These are phyloP conservation scores for Colletotrichum salicis DNA, from an alignment of 2,329 filamentous ascomycete species.

Conservation along the genomic window DNA sequence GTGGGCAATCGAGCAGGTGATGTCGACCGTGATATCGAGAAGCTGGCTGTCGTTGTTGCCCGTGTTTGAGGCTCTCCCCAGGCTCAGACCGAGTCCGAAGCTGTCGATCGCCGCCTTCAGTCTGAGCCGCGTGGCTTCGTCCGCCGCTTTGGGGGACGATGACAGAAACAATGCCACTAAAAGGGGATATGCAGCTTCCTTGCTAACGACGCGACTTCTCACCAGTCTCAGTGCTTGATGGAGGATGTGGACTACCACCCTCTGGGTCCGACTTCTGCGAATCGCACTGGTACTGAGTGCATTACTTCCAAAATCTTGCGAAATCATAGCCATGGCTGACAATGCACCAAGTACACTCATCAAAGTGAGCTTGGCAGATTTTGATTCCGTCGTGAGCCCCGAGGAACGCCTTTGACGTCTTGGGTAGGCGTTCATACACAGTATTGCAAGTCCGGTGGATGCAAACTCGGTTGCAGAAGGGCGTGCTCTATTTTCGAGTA, in stretches of 20 bases:
- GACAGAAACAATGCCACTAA: slow-evolving; percentile 26
- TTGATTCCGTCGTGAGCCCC: neutral
- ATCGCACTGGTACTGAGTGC: neutral
- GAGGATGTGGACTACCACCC: slow-evolving; percentile 15
- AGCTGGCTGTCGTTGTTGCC: slow-evolving; percentile 33
- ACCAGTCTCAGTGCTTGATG: slow-evolving; percentile 22
- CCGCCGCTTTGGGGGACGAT: neutral
- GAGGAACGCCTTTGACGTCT: neutral
- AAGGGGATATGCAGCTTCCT: slow-evolving; percentile 16
- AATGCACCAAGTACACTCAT: slow-evolving; percentile 45
- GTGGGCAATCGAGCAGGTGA: slow-evolving; percentile 59
- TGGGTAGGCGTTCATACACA: slow-evolving; percentile 1
- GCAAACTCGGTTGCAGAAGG: slow-evolving; percentile 16
- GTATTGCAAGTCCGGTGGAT: slow-evolving; percentile 10
- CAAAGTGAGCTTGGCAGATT: slow-evolving; percentile 34
- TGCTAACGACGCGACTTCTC: neutral
- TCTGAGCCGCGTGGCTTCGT: neutral
- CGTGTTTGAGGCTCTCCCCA: neutral
- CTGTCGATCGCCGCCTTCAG: neutral
- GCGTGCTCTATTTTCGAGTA: slow-evolving; percentile 6
- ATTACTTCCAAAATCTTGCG: slow-evolving; percentile 15
- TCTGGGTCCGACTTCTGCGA: neutral
- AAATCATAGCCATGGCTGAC: slow-evolving; percentile 40
- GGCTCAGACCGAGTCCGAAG: neutral
- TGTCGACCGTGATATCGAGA: slow-evolving; percentile 47